Evolutionary conservation across 352 stramenopile genomes (phyloP), one percentile per base, ranked within the genome.

Genomic region (Phytophthora cryptogea): DNA sequence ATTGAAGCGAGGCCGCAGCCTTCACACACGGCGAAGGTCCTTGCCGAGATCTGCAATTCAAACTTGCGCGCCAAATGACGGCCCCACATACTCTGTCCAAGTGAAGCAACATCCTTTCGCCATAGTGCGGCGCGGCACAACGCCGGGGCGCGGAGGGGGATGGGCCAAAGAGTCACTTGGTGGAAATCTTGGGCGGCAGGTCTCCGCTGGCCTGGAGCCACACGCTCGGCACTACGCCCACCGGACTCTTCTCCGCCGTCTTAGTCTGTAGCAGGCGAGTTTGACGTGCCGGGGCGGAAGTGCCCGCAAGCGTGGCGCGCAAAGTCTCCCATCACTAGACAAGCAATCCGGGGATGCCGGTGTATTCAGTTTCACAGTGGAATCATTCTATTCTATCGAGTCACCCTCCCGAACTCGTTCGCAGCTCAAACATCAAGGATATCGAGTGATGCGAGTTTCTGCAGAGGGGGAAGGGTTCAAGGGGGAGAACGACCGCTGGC

Each of bases 171-270:
- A 52, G 49, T 17, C 48, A 62, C 55, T 45, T 37, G 31, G 51
- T 37, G 55, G 43, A 66, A 54, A 66, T 63, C 42, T 59, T 55
- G 13, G 37, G 17, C 33, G n/a, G 43, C 14, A 27, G 43, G 16
- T 43, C 52, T 23, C 41, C 23, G 37, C 40, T 62, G 33, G 40
- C 16, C 20, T 11, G 10, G 26, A 48, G 44, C 61, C 54, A 69
- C 62, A 72, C 33, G 53, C 47, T 50, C 48, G 40, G 26, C 23
- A 54, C 43, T 44, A 16, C 39, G 43, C 27, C 20, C 17, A 66
- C 59, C 50, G 65, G 44, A 55, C 65, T 55, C 54, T 54, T 66
- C 49, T 62, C 43, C 30, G 3, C 5, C 31, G 56, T 72, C 64
- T 72, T 72, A 69, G 52, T 66, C 48, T 45, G 17, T 31, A 66